Base-by-base conservation (phyloP, 805 yeast genomes). In the Allodekkera sacchari region DNA sequence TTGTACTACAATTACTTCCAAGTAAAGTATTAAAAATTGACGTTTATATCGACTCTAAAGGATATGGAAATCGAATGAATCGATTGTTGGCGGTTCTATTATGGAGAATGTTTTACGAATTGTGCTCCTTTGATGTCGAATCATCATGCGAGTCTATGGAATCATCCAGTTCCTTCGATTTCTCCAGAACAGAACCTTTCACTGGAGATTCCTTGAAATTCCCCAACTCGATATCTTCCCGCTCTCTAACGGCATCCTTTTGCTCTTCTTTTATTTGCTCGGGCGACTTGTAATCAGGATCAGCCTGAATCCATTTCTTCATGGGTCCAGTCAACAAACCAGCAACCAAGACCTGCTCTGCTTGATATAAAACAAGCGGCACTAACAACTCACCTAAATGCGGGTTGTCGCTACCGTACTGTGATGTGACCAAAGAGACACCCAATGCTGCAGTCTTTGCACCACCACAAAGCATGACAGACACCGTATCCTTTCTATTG, bases 381-480 rank as follows among this genome's bases (percentile, higher is more conserved):
- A 83, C 87, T 25, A 87, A 59, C 25, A 87, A 56, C 32, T 71
- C 69, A 12, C 95, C 95, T 39, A 84, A 58, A 42, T 74, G 63
- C 7, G 67, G 62, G 44, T 70, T 73, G 27, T 66, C 47, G 5
- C 71, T 55, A 11, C 94, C 94, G 51, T 83, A 85, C 35, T 55
- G 60, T 0, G 61, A 41, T 2, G 87, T 66, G n/a, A 81, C 66
- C 31, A 85, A 62, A 1, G 94, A 81, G 4, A 85, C 94, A 22
- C 95, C 96, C 31, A 85, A 62, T 0, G 95, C 95, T 0, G 94
- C 95, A 1, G 95, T 85, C 54, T 85, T 87, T 2, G 96, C 95
- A 5, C 94, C 89, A 8, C 94, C 95, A 55, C 95, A 83, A 37
- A 84, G 66, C 80, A 85, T 70, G 31, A 87, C 69, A 9, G 88